Percentiles rank a stretch among this genome's conserved stretches.
Conservation (phyloP, 768 basidiomycete species). For the Boletus subcaerulescens region DNA sequence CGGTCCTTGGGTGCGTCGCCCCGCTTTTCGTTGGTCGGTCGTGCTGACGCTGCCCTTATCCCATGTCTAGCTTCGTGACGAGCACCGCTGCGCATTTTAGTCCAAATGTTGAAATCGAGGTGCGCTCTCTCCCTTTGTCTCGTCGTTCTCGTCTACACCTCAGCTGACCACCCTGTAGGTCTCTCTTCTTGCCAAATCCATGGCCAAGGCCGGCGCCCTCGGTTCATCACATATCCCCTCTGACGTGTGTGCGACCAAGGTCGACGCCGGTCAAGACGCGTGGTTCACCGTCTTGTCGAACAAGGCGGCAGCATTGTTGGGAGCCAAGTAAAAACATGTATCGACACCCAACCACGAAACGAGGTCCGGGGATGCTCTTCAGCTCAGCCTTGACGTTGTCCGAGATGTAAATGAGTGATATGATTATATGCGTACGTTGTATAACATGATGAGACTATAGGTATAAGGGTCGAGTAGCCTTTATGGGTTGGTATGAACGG, state of each 20-base stretch:
- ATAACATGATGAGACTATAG: too few species aligned
- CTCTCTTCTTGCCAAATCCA: conserved; percentile 49
- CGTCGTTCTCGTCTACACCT: background rate
- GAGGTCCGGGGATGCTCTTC: too few species aligned
- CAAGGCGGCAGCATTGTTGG: conserved; percentile 45
- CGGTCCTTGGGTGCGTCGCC: conserved; percentile 39
- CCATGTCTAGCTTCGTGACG: conserved; percentile 34
- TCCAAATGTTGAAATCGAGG: conserved; percentile 44
- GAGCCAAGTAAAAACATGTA: conserved; percentile 3
- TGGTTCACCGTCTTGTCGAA: conserved; percentile 59
- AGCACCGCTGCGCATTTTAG: conserved; percentile 38
- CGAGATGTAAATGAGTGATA: background rate
- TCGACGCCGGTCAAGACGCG: conserved; percentile 31
- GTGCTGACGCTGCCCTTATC: too few species aligned
- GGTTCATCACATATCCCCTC: conserved; percentile 51
- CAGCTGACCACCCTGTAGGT: conserved; percentile 35
- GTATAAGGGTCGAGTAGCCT: too few species aligned
- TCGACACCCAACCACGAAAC: too few species aligned
- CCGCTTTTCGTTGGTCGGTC: too few species aligned
- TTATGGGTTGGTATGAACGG: too few species aligned
- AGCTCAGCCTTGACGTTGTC: too few species aligned
- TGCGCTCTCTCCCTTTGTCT: conserved; percentile 10
- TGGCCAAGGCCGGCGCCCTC: conserved; percentile 50
- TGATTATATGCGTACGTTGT: background rate
- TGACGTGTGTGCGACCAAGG: conserved; percentile 40